These are phyloP conservation scores for Pythium folliculosum DNA, from an alignment of 352 stramenopile species.

Conservation along the genomic window DNA sequence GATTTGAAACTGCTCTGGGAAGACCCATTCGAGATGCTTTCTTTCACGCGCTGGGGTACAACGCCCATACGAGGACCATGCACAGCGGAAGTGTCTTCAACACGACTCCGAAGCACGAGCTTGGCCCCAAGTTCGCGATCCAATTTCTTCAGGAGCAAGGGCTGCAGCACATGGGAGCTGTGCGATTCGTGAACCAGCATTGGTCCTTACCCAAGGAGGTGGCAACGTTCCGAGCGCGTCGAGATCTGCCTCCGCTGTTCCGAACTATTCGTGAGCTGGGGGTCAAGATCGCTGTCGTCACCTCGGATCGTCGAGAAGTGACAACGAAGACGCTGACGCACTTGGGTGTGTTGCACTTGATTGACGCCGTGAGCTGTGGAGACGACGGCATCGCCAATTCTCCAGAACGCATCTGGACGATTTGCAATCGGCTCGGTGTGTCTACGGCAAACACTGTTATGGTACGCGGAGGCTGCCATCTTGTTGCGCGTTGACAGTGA, in stretches of 20 bases:
- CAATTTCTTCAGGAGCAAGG: slow-evolving; percentile 35
- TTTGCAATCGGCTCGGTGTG: slow-evolving; percentile 44
- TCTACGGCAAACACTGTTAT: slow-evolving; percentile 45
- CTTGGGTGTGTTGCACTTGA: slow-evolving; percentile 33
- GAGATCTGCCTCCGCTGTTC: slow-evolving; percentile 37
- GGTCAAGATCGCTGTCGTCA: slow-evolving; percentile 55
- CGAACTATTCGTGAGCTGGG: slow-evolving; percentile 32
- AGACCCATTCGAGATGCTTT: slow-evolving; percentile 31
- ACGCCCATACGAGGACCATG: slow-evolving; percentile 31
- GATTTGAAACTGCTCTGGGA: slow-evolving; percentile 32
- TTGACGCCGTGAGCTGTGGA: slow-evolving; percentile 50
- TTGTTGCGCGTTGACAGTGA: background rate
- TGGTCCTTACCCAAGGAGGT: slow-evolving; percentile 41
- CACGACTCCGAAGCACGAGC: slow-evolving; percentile 34
- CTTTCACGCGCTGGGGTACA: slow-evolving; percentile 42
- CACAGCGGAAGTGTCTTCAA: slow-evolving; percentile 33
- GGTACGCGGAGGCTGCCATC: slow-evolving; percentile 15
- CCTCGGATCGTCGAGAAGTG: slow-evolving; percentile 42
- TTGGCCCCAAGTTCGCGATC: slow-evolving; percentile 32
- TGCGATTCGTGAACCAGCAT: slow-evolving; percentile 28
- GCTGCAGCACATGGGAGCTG: slow-evolving; percentile 17
- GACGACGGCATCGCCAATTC: slow-evolving; percentile 40
- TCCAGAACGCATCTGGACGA: slow-evolving; percentile 41
- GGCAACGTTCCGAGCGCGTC: slow-evolving; percentile 31
- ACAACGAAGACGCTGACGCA: slow-evolving; percentile 38